Evolutionary conservation across 768 basidiomycete species (phyloP), one percentile per base, ranked within the genome.

Genomic region (Leucocoprinus leucothites): DNA sequence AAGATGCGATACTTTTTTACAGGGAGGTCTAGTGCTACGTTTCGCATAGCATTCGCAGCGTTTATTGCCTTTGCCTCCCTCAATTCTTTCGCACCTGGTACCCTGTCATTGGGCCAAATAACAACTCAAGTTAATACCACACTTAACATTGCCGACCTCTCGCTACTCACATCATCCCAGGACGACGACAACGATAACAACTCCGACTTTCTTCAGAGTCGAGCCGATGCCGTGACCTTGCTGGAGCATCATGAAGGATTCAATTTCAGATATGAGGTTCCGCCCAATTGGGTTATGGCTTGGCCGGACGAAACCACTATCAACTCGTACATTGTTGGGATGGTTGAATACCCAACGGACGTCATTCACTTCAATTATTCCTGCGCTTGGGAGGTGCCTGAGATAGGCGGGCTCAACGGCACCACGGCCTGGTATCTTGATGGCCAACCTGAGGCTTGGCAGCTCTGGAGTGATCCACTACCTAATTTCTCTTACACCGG

Each of bases 311-410:
- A 52, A 28, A 26, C 11, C 9, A 31, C 51, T 7, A 11, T 24
- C 19, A n/a, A 28, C 3, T 16, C 28, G 2, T 14, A 9, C 28
- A 21, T 35, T 11, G 31, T 22, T 2, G 51, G 51, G 9, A 34
- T 24, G 8, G 31, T 52, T 1, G 41, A 31, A 25, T 52, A 52
- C 18, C 28, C 41, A 8, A 52, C 42, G 5, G 51, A 52, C 16
- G 42, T 52, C 14, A n/a, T 52, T 34, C 40, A 18, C 14, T 52
- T 35, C 26, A 52, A 52, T 34, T 44, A 43, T 31, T 34, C 51
- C 2, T 52, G 43, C 18, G 9, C 13, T 4, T 52, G 51, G 51
- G 35, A 42, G 21, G 16, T 35, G 11, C 51, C 51, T 2, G 18
- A 28, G 26, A 44, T 34, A 28, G 14, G 18, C 6, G 11, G 21